Evolutionary conservation across 306 rosid genomes (phyloP).

Genomic region (Quercus variabilis): DNA sequence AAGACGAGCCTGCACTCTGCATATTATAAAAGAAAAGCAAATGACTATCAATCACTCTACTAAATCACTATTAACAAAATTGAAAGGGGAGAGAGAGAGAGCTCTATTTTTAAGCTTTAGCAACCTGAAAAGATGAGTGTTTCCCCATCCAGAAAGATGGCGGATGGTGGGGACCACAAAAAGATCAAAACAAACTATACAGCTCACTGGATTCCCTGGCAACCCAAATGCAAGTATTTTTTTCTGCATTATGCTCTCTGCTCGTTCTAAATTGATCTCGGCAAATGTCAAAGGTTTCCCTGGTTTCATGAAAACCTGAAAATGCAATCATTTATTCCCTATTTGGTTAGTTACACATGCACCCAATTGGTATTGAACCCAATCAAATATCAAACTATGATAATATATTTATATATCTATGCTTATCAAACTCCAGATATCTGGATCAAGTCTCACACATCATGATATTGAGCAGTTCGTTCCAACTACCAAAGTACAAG

Average conservation of each 20-base stretch:
- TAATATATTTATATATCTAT: slow-evolving; percentile 11
- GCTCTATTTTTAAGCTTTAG: slow-evolving; percentile 16
- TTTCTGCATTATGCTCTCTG: slow-evolving; percentile 22
- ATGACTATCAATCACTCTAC: neutral
- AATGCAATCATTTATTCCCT: neutral
- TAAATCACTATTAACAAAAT: neutral
- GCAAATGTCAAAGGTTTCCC: slow-evolving; percentile 92
- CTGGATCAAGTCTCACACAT: neutral
- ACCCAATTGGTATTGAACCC: no score
- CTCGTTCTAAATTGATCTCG: slow-evolving; percentile 45
- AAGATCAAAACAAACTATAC: slow-evolving; percentile 77
- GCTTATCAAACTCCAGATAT: slow-evolving; percentile 1
- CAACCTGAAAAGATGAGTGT: slow-evolving; percentile 74
- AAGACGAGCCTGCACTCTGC: slow-evolving; percentile 77
- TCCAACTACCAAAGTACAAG: slow-evolving; percentile 10
- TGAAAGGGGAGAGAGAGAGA: neutral
- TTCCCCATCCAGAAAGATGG: slow-evolving; percentile 75
- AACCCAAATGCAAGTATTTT: slow-evolving; percentile 80
- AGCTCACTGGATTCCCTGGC: slow-evolving; percentile 96
- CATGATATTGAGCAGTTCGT: slow-evolving; percentile 3
- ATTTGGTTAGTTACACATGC: no score
- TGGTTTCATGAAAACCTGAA: slow-evolving; percentile 85
- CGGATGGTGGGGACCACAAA: slow-evolving; percentile 89
- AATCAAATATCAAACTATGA: slow-evolving; percentile 6
- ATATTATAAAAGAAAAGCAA: slow-evolving; percentile 12